These are phyloP conservation scores for Phytophthora hybrid DNA, from an alignment of 352 stramenopile genomes.

Conservation along the genomic window DNA sequence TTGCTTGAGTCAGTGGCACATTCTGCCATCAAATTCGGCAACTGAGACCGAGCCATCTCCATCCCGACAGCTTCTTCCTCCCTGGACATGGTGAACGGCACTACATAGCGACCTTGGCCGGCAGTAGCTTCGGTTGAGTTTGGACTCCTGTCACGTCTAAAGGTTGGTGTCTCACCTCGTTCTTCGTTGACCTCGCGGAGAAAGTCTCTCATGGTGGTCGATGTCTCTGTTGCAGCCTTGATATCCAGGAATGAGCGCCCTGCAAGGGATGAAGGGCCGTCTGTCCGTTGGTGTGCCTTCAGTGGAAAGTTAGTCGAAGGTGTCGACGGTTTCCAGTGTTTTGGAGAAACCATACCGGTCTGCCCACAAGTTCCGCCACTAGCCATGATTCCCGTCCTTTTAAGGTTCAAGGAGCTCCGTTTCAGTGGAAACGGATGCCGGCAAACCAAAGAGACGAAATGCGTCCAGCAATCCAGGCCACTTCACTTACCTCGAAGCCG, in stretches of 20 bases:
- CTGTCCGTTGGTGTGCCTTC: constrained; percentile 32
- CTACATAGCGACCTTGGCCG: constrained; percentile 56
- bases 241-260: constrained; percentile 30
- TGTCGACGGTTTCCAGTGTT: constrained; percentile 32
- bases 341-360: constrained; percentile 13
- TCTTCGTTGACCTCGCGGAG: constrained; percentile 22
- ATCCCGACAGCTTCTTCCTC: constrained; percentile 49
- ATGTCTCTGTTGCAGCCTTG: constrained; percentile 1
- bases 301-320: constrained; percentile 29
- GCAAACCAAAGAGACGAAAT: background rate
- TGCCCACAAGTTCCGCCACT: background rate
- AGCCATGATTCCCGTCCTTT: background rate
- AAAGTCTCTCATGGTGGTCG: constrained; percentile 29
- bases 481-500: background rate
- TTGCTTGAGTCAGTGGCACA: constrained; percentile 27
- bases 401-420: constrained; percentile 9
- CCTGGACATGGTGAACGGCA: constrained; percentile 57
- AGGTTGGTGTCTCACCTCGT: constrained; percentile 12
- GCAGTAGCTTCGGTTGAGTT: constrained; percentile 5
- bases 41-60: constrained; percentile 32
- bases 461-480: background rate
- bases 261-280: constrained; percentile 22
- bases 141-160: background rate
- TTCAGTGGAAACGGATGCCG: background rate
- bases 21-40: constrained; percentile 45